Percentiles rank a stretch among this genome's conserved stretches.
Evolutionary conservation across 164 flowering plant species (phyloP).

Genomic region (Piper longum): DNA sequence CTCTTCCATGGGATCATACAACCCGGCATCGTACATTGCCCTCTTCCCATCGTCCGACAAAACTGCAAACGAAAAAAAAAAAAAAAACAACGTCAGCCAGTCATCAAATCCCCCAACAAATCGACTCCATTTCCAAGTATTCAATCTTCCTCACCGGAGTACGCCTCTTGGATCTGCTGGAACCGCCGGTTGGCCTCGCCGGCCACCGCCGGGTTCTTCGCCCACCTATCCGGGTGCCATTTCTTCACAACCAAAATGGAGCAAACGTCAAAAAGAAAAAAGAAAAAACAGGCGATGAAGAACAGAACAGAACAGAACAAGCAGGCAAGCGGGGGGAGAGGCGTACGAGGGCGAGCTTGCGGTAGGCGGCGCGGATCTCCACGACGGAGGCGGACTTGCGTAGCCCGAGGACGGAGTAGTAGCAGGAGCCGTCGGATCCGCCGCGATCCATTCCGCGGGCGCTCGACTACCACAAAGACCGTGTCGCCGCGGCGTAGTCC

Average conservation of each 20-base stretch:
- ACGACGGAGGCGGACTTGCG: conserved; percentile 52
- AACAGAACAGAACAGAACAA: neutral
- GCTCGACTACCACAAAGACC: too few species aligned
- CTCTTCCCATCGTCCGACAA: conserved; percentile 61
- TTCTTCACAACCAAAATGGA: conserved; percentile 24
- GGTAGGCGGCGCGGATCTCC: conserved; percentile 64
- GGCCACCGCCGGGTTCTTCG: conserved; percentile 37
- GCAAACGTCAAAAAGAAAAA: neutral
- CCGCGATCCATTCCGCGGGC: neutral
- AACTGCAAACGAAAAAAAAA: conserved; percentile 40
- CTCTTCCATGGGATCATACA: conserved; percentile 67
- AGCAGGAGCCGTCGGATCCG: conserved; percentile 42
- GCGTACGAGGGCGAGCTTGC: conserved; percentile 65
- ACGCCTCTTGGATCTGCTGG: conserved; percentile 93
- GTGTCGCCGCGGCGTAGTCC: too few species aligned
- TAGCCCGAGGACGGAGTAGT: conserved; percentile 61
- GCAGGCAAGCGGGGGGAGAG: neutral
- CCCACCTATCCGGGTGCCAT: conserved; percentile 90
- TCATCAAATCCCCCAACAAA: neutral
- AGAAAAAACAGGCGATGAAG: neutral
- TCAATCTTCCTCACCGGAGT: conserved; percentile 33
- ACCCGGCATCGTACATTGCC: conserved; percentile 70
- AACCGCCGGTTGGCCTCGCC: conserved; percentile 71
- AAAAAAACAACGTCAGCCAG: neutral
- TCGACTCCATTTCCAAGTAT: too few species aligned